A percentile compares a stretch with the other conserved stretches of the same genome.
Evolutionary conservation across 169 alveolate genomes (phyloP).

Genomic region (Eimeria praecox): DNA sequence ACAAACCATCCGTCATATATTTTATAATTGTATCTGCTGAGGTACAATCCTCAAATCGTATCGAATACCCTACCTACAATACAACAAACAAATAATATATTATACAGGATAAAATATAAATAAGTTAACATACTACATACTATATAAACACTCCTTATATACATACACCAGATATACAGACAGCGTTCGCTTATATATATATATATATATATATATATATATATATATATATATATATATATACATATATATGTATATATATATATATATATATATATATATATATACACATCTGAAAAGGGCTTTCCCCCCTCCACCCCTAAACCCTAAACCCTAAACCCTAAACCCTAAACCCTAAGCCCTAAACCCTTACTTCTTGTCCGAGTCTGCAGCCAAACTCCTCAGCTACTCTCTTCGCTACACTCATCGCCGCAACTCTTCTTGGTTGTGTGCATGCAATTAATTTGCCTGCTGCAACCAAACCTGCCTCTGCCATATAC

Average conservation of each 20-base stretch:
- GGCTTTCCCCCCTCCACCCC: too few species aligned
- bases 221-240: too few species aligned
- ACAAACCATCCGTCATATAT: conserved; percentile 99
- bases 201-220: too few species aligned
- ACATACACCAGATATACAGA: too few species aligned
- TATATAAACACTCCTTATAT: too few species aligned
- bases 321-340: background rate
- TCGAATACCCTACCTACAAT: conserved; percentile 84
- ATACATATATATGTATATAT: too few species aligned
- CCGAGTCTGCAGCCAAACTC: conserved; percentile 99
- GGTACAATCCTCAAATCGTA: conserved; percentile 98
- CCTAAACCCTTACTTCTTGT: conserved; percentile 91
- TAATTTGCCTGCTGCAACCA: conserved; percentile 84
- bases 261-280: too few species aligned
- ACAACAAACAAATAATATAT: background rate
- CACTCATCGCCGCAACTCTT: conserved; percentile 99
- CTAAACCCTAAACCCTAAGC: background rate
- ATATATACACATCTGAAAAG: too few species aligned
- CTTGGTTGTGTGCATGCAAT: conserved; percentile 99
- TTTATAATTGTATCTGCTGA: conserved; percentile 98
- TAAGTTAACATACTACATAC: too few species aligned
- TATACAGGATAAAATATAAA: background rate
- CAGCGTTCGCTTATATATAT: too few species aligned
- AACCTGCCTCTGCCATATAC: conserved; percentile 86
- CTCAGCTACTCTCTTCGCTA: conserved; percentile 99